Evolutionary conservation across 371 early-diverging fungal genomes (phyloP).

Genomic region (Basidiobolus heterosporus): DNA sequence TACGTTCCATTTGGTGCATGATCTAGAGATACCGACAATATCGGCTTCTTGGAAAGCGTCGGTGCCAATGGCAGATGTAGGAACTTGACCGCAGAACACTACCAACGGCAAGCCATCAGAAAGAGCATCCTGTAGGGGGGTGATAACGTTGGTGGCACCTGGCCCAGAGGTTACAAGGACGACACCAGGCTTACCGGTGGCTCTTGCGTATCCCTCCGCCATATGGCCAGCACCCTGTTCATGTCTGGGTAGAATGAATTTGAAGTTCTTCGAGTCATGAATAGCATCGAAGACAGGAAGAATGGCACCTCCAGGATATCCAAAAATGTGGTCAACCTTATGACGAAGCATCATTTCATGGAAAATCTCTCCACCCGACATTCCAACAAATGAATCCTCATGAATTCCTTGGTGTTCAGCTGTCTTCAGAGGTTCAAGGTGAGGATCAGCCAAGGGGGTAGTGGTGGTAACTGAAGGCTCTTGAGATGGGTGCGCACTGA

Average conservation of each 20-base stretch:
- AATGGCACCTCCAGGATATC: slow-evolving; percentile 94
- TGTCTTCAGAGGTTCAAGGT: too few species aligned
- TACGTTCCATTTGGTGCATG: slow-evolving; percentile 93
- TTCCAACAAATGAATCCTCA: slow-evolving; percentile 48
- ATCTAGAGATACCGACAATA: slow-evolving; percentile 80
- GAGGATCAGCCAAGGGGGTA: too few species aligned
- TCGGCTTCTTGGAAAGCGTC: slow-evolving; percentile 98
- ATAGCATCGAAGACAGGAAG: slow-evolving; percentile 95
- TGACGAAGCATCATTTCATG: slow-evolving; percentile 95
- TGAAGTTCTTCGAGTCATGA: slow-evolving; percentile 82
- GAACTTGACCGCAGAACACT: slow-evolving; percentile 88
- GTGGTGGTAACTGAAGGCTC: too few species aligned
- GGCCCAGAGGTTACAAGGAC: slow-evolving; percentile 92
- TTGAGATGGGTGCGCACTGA: too few species aligned
- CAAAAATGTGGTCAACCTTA: slow-evolving; percentile 82
- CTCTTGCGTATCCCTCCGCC: slow-evolving; percentile 94
- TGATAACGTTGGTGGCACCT: slow-evolving; percentile 94
- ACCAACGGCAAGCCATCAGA: slow-evolving; percentile 89
- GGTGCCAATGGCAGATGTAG: slow-evolving; percentile 78
- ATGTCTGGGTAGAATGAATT: slow-evolving; percentile 86
- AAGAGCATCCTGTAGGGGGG: slow-evolving; percentile 92
- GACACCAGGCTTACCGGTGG: slow-evolving; percentile 86
- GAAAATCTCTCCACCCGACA: slow-evolving; percentile 95
- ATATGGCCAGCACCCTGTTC: slow-evolving; percentile 97
- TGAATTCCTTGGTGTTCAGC: too few species aligned